phyloP scores from a whole-genome alignment of 1,139 yeast species.

The Candida sanyaensis region DNA sequence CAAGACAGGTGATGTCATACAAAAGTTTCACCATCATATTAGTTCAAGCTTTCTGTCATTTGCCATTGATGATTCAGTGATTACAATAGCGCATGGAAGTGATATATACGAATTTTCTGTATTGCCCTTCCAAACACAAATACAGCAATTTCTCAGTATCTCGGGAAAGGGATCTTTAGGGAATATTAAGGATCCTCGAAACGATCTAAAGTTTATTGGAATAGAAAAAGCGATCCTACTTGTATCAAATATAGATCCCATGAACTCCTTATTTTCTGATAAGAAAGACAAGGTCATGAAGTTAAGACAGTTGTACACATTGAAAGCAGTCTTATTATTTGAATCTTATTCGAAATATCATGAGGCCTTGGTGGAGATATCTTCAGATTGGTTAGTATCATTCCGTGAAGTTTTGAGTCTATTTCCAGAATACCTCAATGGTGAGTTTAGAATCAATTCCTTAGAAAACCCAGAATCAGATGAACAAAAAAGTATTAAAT shows the following conservation, averaged over 20 bases:
- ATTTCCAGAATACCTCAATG: conserved; percentile 44
- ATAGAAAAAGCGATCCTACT: conserved; percentile 38
- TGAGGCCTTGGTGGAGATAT: conserved; percentile 42
- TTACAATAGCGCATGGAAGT: conserved; percentile 28
- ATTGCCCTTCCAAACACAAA: conserved; percentile 37
- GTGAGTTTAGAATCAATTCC: conserved; percentile 16
- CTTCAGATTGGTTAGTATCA: conserved; percentile 45
- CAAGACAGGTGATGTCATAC: conserved; percentile 45
- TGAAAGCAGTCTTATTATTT: conserved; percentile 35
- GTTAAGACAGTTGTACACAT: conserved; percentile 34
- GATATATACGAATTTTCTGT: conserved; percentile 35
- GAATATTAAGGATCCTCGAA: conserved; percentile 25
- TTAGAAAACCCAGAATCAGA: conserved; percentile 2
- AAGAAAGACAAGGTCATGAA: conserved; percentile 33
- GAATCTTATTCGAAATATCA: conserved; percentile 38
- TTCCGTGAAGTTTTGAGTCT: conserved; percentile 35
- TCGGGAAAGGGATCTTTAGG: conserved; percentile 22
- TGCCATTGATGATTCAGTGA: conserved; percentile 14
- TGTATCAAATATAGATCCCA: conserved; percentile 26
- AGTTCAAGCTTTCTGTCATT: conserved; percentile 24
- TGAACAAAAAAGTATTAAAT: conserved; percentile 3
- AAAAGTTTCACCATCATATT: conserved; percentile 36
- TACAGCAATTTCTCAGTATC: conserved; percentile 37
- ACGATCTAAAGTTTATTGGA: conserved; percentile 35
- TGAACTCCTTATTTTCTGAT: conserved; percentile 9